phyloP scores from a whole-genome alignment of 1,284 basidiomycete genomes.

The Leccinum angustisporum region DNA sequence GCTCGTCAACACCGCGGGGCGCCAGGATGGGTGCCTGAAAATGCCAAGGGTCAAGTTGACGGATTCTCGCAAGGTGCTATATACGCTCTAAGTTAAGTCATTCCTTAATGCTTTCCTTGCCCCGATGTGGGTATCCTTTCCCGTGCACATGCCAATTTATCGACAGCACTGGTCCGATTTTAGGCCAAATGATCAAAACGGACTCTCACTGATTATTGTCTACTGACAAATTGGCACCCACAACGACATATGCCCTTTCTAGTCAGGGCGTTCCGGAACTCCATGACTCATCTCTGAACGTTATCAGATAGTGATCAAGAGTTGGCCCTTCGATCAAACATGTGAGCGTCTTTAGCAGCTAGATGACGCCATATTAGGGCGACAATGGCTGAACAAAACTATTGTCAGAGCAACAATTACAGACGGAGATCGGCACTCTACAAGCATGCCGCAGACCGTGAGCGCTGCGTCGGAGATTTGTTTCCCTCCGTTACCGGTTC shows the following conservation, averaged over 20 bases:
- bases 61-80: constrained; percentile 6
- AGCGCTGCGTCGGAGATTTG: not conserved
- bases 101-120: not conserved
- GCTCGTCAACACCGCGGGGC: constrained; percentile 4
- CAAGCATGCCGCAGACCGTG: not conserved
- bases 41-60: constrained; percentile 9
- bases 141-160: not conserved
- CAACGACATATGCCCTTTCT: constrained; percentile 3
- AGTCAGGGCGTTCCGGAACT: not conserved
- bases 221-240: constrained; percentile 1
- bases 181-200: constrained; percentile 1
- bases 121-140: constrained; percentile 8
- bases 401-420: not conserved
- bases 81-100: not conserved
- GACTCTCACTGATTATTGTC: not conserved
- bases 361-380: constrained; percentile 4
- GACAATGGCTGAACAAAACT: constrained; percentile 9
- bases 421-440: not conserved
- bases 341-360: constrained; percentile 7
- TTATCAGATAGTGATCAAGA: constrained; percentile 6
- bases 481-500: not conserved
- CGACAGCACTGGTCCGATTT: constrained; percentile 2
- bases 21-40: constrained; percentile 9
- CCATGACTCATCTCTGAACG: not conserved
- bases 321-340: constrained; percentile 1